Conservation (phyloP, 2,329 filamentous ascomycete genomes). For the Coniochaeta ligniaria region DNA sequence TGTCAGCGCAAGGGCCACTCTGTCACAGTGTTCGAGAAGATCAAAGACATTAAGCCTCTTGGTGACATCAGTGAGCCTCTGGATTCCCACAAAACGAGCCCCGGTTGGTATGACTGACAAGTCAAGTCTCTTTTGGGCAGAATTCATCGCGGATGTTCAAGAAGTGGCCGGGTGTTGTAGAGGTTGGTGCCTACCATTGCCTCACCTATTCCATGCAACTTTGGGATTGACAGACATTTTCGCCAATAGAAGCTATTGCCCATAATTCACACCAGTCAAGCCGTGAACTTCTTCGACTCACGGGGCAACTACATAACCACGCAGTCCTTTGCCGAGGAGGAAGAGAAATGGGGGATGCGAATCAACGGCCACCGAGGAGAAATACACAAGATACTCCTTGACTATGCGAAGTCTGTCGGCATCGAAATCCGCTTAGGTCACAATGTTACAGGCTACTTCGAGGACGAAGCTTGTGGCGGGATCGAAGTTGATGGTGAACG, state of each 20-base stretch:
- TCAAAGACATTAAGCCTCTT: constrained; percentile 32
- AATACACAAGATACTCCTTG: constrained; percentile 41
- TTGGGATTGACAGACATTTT: not conserved
- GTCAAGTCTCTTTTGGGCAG: constrained; percentile 25
- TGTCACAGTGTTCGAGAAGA: constrained; percentile 36
- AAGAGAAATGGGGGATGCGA: constrained; percentile 30
- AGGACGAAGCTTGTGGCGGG: constrained; percentile 26
- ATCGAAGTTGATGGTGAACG: constrained; percentile 35
- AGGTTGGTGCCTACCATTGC: not conserved
- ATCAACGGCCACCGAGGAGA: constrained; percentile 49
- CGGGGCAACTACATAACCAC: constrained; percentile 40
- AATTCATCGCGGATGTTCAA: constrained; percentile 50
- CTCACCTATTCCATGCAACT: not conserved
- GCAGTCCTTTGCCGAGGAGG: constrained; percentile 23
- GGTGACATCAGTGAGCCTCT: constrained; percentile 32
- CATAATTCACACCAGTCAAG: constrained; percentile 38
- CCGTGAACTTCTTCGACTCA: constrained; percentile 30
- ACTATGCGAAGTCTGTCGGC: constrained; percentile 36
- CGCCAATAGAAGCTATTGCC: constrained; percentile 30
- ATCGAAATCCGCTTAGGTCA: constrained; percentile 37
- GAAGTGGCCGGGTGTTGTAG: constrained; percentile 44
- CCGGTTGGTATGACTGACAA: not conserved
- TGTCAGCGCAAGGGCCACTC: constrained; percentile 46
- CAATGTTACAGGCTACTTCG: constrained; percentile 35
- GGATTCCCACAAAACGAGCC: not conserved